Conservation (phyloP, 2,329 filamentous ascomycete species). For the Cercospora nicotianae region DNA sequence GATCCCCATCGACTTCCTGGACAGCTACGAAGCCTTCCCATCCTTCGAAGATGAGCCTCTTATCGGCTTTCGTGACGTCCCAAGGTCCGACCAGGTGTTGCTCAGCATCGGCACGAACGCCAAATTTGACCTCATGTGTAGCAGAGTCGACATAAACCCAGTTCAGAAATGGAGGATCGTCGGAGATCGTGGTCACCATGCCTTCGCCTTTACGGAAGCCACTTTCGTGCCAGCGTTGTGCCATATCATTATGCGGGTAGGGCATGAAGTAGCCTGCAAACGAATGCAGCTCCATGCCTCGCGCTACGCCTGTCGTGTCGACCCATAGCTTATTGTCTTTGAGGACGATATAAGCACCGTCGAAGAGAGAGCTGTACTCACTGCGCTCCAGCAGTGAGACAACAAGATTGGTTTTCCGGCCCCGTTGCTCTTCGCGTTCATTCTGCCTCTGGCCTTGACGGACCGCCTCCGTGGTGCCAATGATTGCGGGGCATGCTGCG, state of each 20-base stretch:
- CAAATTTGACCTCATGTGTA: conserved; percentile 63
- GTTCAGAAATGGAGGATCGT: conserved; percentile 62
- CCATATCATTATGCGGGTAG: conserved; percentile 45
- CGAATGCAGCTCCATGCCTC: conserved; percentile 40
- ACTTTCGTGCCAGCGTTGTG: conserved; percentile 31
- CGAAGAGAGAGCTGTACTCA: conserved; percentile 32
- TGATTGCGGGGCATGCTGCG: conserved; percentile 38
- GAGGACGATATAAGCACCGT: conserved; percentile 35
- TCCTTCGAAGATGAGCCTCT: conserved; percentile 55
- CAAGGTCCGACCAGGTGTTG: conserved; percentile 73
- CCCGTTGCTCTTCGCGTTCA: conserved; percentile 36
- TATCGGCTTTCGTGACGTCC: conserved; percentile 72
- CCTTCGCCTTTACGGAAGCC: conserved; percentile 44
- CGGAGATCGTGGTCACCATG: conserved; percentile 50
- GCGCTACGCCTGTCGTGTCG: conserved; percentile 24
- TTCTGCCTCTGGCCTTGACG: conserved; percentile 37
- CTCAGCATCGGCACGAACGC: conserved; percentile 59
- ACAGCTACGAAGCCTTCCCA: conserved; percentile 60
- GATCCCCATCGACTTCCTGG: conserved; percentile 43
- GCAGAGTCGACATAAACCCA: conserved; percentile 65
- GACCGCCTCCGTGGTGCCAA: conserved; percentile 40
- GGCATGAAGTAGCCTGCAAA: conserved; percentile 52
- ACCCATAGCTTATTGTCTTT: conserved; percentile 47
- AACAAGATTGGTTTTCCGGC: conserved; percentile 35
- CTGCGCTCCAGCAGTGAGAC: conserved; percentile 33